Evolutionary conservation across 768 basidiomycete genomes (phyloP).

Genomic region (Rhizopogon roseolus): DNA sequence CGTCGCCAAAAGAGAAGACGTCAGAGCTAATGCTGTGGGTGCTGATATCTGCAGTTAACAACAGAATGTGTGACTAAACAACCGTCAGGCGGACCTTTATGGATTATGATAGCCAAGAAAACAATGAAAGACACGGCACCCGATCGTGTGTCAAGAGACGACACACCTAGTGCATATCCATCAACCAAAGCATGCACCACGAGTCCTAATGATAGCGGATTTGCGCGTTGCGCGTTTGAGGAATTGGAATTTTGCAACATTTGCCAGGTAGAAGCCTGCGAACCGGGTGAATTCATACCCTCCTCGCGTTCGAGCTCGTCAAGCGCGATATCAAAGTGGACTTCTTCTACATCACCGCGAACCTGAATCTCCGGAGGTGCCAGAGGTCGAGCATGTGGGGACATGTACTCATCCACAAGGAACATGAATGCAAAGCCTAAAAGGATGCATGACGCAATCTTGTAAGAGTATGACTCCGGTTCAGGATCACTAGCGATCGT

Average conservation of each 20-base stretch:
- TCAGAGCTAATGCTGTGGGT: constrained; percentile 87
- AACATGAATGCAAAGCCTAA: constrained; percentile 56
- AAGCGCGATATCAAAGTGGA: constrained; percentile 61
- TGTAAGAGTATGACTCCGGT: constrained; percentile 39
- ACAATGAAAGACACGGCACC: constrained; percentile 72
- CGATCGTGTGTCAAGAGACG: constrained; percentile 40
- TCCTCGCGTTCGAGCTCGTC: constrained; percentile 50
- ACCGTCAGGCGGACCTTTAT: constrained; percentile 59
- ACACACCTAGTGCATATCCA: constrained; percentile 88
- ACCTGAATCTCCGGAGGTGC: constrained; percentile 2
- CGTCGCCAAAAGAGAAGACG: constrained; percentile 77
- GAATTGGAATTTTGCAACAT: constrained; percentile 3
- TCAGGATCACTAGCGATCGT: constrained; percentile 34
- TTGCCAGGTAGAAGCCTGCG: constrained; percentile 10
- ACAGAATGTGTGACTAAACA: neutral
- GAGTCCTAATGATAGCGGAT: constrained; percentile 80
- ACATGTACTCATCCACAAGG: constrained; percentile 58
- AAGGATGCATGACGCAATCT: constrained; percentile 61
- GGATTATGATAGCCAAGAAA: constrained; percentile 86
- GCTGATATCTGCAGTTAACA: constrained; percentile 39
- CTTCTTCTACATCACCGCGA: constrained; percentile 11
- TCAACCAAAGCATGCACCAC: constrained; percentile 88
- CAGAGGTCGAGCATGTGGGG: constrained; percentile 43
- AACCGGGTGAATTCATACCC: constrained; percentile 13
- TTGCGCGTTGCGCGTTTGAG: constrained; percentile 38